Evolutionary conservation across 805 yeast species (phyloP).

Genomic region (Nakazawaea sp.): DNA sequence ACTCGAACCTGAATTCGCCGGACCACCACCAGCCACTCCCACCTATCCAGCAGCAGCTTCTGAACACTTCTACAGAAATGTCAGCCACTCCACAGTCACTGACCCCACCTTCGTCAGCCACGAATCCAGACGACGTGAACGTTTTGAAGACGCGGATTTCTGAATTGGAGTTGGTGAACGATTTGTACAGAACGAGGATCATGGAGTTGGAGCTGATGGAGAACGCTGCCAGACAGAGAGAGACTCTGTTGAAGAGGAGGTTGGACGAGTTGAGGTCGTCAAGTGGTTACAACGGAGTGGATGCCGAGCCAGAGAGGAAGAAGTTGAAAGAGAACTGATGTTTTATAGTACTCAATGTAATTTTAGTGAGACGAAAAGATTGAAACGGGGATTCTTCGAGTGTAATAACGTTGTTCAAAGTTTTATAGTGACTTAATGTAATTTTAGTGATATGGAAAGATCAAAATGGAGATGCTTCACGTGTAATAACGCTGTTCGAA

Average conservation of each 20-base stretch:
- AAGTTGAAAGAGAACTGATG: no score
- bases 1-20: not conserved
- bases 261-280: slow-evolving; percentile 32
- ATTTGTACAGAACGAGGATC: slow-evolving; percentile 76
- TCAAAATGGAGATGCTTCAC: no score
- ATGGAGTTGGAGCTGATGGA: slow-evolving; percentile 73
- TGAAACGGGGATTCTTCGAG: no score
- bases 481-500: no score
- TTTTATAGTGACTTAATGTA: no score
- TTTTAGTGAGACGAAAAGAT: no score
- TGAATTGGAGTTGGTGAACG: slow-evolving; percentile 88
- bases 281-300: not conserved
- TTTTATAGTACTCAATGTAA: no score
- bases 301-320: slow-evolving; percentile 4
- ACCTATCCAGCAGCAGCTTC: slow-evolving; percentile 7
- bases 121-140: slow-evolving; percentile 12
- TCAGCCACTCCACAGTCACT: slow-evolving; percentile 1
- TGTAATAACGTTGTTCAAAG: no score
- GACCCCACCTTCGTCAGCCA: slow-evolving; percentile 2
- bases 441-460: no score
- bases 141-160: slow-evolving; percentile 68
- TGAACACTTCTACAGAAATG: slow-evolving; percentile 1
- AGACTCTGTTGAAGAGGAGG: slow-evolving; percentile 37
- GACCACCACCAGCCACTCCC: slow-evolving; percentile 1
- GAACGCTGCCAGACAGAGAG: slow-evolving; percentile 45